Evolutionary conservation across 2,329 filamentous ascomycete genomes (phyloP).

Genomic region (Arthrinium phaeospermum): DNA sequence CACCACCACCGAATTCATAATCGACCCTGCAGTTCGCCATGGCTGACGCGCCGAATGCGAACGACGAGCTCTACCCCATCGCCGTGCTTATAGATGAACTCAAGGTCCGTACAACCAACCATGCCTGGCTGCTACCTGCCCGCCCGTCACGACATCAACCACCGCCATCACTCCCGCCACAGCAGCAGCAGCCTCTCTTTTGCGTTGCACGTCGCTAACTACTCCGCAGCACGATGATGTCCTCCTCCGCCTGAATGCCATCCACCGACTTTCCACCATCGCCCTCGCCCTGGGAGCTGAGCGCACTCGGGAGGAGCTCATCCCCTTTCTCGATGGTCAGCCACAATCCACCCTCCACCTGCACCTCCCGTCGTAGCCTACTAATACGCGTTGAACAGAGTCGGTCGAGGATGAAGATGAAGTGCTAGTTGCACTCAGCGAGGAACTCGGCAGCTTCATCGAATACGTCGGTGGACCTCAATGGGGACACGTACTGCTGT

Average conservation of each 20-base stretch:
- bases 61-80: constrained; percentile 99
- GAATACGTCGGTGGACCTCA: constrained; percentile 96
- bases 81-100: constrained; percentile 99
- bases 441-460: constrained; percentile 95
- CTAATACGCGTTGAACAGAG: constrained; percentile 60
- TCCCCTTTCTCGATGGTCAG: constrained; percentile 98
- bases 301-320: constrained; percentile 96
- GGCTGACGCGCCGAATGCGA: constrained; percentile 87
- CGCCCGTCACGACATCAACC: constrained; percentile 31
- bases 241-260: constrained; percentile 95
- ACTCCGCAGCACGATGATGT: constrained; percentile 90
- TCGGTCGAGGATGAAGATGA: constrained; percentile 99
- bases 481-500: constrained; percentile 94
- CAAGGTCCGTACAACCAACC: constrained; percentile 69
- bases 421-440: constrained; percentile 93
- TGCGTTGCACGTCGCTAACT: constrained; percentile 26
- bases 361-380: background rate
- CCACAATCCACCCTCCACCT: constrained; percentile 18
- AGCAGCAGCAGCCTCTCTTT: constrained; percentile 18
- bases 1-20: constrained; percentile 19
- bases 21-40: constrained; percentile 62
- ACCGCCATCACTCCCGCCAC: constrained; percentile 5
- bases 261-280: constrained; percentile 97
- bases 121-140: background rate
- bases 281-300: constrained; percentile 94